Percentiles rank a stretch among this genome's conserved stretches.
Evolutionary conservation across 2,329 filamentous ascomycete species (phyloP).

Genomic region (Fusarium sp.): DNA sequence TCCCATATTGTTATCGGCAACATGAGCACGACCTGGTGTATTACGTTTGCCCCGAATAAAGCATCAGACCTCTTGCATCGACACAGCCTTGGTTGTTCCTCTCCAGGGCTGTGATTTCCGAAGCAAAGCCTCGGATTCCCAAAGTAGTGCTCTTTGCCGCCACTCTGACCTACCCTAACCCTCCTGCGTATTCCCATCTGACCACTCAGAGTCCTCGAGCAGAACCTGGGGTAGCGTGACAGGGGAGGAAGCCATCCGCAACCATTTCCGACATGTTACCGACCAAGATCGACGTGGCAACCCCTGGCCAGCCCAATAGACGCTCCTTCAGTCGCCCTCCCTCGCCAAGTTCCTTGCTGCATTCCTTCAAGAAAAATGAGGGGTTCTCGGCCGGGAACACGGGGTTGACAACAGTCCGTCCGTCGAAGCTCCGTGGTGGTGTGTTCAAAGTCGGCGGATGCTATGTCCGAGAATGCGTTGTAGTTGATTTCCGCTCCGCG

Average conservation of each 20-base stretch:
- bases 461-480: not conserved
- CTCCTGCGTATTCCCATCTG: not conserved
- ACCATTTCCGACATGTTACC: not conserved
- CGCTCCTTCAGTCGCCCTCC: not conserved
- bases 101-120: not conserved
- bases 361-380: conserved; percentile 1
- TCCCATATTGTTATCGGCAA: no score
- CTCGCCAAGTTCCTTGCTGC: not conserved
- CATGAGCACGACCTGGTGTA: no score
- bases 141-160: not conserved
- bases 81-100: not conserved
- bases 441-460: not conserved
- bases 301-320: not conserved
- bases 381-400: conserved; percentile 27
- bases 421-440: conserved; percentile 12
- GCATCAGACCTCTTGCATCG: not conserved
- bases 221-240: not conserved
- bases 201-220: not conserved
- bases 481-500: conserved; percentile 7
- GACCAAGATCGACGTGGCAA: not conserved
- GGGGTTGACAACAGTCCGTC: conserved; percentile 11
- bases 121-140: not conserved
- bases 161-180: not conserved
- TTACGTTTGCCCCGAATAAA: not conserved
- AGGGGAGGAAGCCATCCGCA: not conserved